Conservation (phyloP, 495 filamentous ascomycete species). For the Venustampulla echinocandica region DNA sequence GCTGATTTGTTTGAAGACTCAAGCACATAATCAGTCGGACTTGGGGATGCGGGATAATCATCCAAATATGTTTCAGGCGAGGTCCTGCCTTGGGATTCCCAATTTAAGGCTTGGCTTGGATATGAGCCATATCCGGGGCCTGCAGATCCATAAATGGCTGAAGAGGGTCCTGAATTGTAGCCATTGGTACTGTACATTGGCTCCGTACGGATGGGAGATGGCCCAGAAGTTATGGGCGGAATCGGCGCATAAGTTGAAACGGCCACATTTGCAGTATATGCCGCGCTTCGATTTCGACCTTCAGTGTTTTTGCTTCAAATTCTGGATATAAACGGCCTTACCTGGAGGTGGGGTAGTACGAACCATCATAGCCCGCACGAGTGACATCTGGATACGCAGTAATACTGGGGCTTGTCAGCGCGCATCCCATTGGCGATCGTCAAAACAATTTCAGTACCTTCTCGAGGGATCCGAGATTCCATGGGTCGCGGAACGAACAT, state of each 20-base stretch:
- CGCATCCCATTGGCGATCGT: background rate
- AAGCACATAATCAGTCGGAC: conserved; percentile 20
- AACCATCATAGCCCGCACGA: conserved; percentile 14
- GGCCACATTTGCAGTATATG: conserved; percentile 13
- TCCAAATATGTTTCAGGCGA: conserved; percentile 25
- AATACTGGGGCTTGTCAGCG: conserved; percentile 16
- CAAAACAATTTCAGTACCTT: conserved; percentile 18
- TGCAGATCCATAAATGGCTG: conserved; percentile 20
- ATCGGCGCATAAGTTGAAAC: conserved; percentile 17
- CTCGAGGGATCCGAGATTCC: conserved; percentile 15
- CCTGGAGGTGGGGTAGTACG: conserved; percentile 21
- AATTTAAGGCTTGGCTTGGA: conserved; percentile 11
- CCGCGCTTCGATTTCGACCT: conserved; percentile 14
- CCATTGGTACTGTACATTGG: conserved; percentile 17
- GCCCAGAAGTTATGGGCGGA: conserved; percentile 1
- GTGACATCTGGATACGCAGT: conserved; percentile 12
- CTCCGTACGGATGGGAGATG: conserved; percentile 13
- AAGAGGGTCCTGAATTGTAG: conserved; percentile 18
- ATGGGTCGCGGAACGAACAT: conserved; percentile 9
- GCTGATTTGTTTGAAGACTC: conserved; percentile 14
- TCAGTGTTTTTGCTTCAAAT: conserved; percentile 15
- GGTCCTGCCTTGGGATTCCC: conserved; percentile 20
- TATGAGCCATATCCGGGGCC: conserved; percentile 17
- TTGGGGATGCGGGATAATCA: conserved; percentile 22
- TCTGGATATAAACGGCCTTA: conserved; percentile 14